Evolutionary conservation across 2,329 filamentous ascomycete genomes (phyloP).

Genomic region (Ophiostoma sp.): DNA sequence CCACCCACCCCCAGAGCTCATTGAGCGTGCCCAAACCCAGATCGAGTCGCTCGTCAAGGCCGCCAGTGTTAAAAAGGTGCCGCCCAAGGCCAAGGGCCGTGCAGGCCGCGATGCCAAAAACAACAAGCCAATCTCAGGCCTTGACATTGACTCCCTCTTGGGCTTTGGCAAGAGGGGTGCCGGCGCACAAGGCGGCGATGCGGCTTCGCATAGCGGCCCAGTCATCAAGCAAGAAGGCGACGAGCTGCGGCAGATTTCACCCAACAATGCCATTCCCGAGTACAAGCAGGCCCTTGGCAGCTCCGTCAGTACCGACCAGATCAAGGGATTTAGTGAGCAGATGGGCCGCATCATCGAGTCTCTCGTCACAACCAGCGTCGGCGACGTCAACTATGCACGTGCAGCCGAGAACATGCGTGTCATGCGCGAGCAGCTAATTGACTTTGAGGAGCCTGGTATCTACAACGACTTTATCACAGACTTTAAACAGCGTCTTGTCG

Average conservation of each 20-base stretch:
- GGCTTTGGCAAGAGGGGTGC: constrained; percentile 34
- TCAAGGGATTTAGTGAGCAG: constrained; percentile 65
- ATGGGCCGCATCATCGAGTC: constrained; percentile 66
- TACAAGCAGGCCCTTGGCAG: constrained; percentile 74
- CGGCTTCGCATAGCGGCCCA: constrained; percentile 31
- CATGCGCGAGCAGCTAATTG: constrained; percentile 70
- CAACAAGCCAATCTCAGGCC: constrained; percentile 75
- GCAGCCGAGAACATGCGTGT: constrained; percentile 71
- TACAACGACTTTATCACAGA: constrained; percentile 70
- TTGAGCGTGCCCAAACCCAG: constrained; percentile 50
- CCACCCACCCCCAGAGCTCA: constrained; percentile 61
- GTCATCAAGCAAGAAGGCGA: constrained; percentile 29
- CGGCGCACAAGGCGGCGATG: neutral
- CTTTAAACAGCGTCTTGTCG: constrained; percentile 67
- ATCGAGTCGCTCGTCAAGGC: constrained; percentile 62
- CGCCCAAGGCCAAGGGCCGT: constrained; percentile 70
- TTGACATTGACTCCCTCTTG: constrained; percentile 81
- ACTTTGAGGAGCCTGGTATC: constrained; percentile 66
- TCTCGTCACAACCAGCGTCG: constrained; percentile 67
- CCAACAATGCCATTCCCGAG: constrained; percentile 77
- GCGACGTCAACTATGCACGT: constrained; percentile 66
- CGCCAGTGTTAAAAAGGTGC: constrained; percentile 83
- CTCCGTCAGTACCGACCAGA: constrained; percentile 54
- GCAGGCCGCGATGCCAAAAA: constrained; percentile 59
- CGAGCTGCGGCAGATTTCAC: constrained; percentile 39